phyloP scores from a whole-genome alignment of 108 stramenopile species.

The Aurantiochytrium sp. region DNA sequence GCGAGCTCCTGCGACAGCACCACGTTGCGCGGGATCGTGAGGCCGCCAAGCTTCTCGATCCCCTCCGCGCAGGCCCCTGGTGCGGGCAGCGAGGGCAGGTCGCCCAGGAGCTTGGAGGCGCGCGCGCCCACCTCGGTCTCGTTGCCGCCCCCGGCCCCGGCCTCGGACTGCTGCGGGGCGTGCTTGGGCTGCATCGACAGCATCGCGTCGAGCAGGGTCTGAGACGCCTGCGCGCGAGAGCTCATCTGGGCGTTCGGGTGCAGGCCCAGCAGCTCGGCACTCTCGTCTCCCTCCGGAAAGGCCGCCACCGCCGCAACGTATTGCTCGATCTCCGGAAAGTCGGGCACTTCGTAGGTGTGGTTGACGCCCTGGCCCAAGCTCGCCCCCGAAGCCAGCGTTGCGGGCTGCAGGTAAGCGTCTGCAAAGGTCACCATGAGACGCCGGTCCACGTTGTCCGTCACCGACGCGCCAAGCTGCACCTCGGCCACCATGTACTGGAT shows the following conservation, averaged over 20 bases:
- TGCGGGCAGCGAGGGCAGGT: constrained; percentile 37
- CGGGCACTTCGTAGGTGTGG: constrained; percentile 32
- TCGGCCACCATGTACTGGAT: constrained; percentile 56
- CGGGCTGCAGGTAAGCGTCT: constrained; percentile 38
- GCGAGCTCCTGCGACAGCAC: constrained; percentile 55
- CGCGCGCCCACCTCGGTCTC: constrained; percentile 44
- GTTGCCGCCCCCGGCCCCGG: background rate
- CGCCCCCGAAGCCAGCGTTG: constrained; percentile 31
- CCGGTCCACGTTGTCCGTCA: constrained; percentile 52
- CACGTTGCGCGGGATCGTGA: constrained; percentile 44
- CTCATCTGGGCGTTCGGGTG: constrained; percentile 57
- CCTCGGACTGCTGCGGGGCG: background rate
- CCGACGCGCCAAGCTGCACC: constrained; percentile 53
- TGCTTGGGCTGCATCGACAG: constrained; percentile 48
- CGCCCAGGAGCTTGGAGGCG: constrained; percentile 34
- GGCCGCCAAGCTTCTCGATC: constrained; percentile 43
- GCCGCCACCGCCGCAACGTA: background rate
- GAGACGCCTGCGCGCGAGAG: constrained; percentile 40
- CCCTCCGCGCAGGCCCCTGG: constrained; percentile 34
- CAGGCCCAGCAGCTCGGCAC: constrained; percentile 53
- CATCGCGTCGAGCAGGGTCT: constrained; percentile 37
- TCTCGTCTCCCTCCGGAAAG: background rate
- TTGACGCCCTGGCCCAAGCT: constrained; percentile 32
- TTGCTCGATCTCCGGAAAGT: constrained; percentile 46
- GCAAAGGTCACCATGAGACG: constrained; percentile 44